Conservation (phyloP, 2,329 filamentous ascomycete genomes). For the Penicillium frequentans region DNA sequence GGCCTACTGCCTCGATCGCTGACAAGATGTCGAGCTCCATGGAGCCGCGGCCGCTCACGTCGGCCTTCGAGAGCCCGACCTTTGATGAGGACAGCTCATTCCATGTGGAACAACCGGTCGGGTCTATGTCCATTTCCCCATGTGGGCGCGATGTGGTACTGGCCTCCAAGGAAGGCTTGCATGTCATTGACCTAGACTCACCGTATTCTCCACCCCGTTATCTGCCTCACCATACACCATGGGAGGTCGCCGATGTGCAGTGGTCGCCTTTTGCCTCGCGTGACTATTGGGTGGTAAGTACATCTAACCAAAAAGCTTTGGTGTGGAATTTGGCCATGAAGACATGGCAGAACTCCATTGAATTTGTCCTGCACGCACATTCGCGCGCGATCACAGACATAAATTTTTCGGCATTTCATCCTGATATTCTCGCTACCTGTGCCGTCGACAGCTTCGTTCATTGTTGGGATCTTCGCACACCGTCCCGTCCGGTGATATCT, state of each 20-base stretch:
- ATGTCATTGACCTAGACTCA: slow-evolving; percentile 89
- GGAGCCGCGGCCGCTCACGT: slow-evolving; percentile 42
- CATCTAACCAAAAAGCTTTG: slow-evolving; percentile 89
- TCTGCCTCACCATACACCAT: slow-evolving; percentile 82
- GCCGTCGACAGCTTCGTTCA: slow-evolving; percentile 92
- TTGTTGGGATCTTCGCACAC: slow-evolving; percentile 81
- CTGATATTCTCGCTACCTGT: slow-evolving; percentile 84
- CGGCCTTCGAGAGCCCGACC: slow-evolving; percentile 79
- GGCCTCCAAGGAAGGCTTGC: slow-evolving; percentile 83
- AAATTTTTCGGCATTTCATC: slow-evolving; percentile 92
- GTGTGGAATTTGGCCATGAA: slow-evolving; percentile 86
- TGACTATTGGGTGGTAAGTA: slow-evolving; percentile 92
- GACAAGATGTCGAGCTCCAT: slow-evolving; percentile 36
- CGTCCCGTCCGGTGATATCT: slow-evolving; percentile 70
- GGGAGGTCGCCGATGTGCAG: slow-evolving; percentile 93
- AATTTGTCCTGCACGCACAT: slow-evolving; percentile 83
- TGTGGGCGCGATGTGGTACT: slow-evolving; percentile 87
- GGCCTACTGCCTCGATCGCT: slow-evolving; percentile 8
- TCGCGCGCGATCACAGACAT: slow-evolving; percentile 91
- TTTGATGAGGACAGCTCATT: slow-evolving; percentile 85
- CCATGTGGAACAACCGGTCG: slow-evolving; percentile 74
- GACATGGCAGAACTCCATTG: slow-evolving; percentile 73
- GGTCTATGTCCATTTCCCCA: slow-evolving; percentile 89
- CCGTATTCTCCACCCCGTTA: slow-evolving; percentile 84
- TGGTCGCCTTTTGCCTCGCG: slow-evolving; percentile 91